Evolutionary conservation across 345 rosid genomes (phyloP), one percentile per base, ranked within the genome.

Genomic region (Aquilaria malaccensis): DNA sequence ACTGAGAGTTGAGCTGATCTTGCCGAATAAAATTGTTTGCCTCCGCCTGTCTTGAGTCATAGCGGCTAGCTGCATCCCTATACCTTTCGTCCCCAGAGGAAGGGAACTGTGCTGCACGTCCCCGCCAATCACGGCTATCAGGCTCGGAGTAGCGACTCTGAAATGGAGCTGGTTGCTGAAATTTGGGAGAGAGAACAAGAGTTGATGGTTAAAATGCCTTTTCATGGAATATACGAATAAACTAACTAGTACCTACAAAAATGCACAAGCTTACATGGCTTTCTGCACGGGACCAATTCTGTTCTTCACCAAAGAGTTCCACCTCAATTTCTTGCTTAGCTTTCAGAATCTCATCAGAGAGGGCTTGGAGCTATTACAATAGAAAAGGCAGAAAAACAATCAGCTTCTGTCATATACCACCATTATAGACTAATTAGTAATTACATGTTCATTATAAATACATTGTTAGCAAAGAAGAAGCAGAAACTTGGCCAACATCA

Each of bases 41-140:
- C 45, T 84, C 90, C 45, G 56, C 66, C 65, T 74, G 81, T 61
- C 84, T 70, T 48, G 82, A 61, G 50, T 81, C 85, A 64, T 69
- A 77, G 41, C 74, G 71, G 31, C 66, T 67, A 46, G 64, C 74
- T 11, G 53, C 52, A 43, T 87, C 89, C 75, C 80, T 81, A 72
- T 61, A 83, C 67, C 84, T 67, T 64, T 88, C 96, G 73, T 88
- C 96, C 59, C 88, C 85, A 58, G 90, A 37, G 9, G 81, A 14
- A 71, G 85, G 45, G 62, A 73, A 46, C 52, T 79, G 89, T 55
- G 86, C 80, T 51, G 86, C 63, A 66, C 96, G 96, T 32, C 67
- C 79, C 60, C 86, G 96, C 97, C 96, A 94, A 64, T 94, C 95
- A 59, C 97, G 97, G 71, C 74, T 94, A 75, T 90, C 97, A 33